Evolutionary conservation across 1,284 basidiomycete species (phyloP).

Genomic region (Coniferiporia weirii): DNA sequence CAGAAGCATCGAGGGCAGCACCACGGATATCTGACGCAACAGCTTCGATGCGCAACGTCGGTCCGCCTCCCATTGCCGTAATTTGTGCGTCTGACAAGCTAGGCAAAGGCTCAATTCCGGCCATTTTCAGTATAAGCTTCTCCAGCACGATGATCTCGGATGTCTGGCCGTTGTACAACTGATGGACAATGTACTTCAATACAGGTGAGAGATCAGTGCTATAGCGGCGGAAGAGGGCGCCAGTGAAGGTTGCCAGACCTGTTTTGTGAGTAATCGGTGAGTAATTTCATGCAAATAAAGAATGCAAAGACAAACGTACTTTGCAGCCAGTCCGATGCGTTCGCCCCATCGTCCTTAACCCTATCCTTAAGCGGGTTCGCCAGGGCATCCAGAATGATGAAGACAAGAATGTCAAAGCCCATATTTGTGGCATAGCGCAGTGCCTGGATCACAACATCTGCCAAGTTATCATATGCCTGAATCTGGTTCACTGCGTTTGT

Average conservation of each 20-base stretch:
- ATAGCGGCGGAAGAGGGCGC: slow-evolving; percentile 87
- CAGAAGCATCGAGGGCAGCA: slow-evolving; percentile 59
- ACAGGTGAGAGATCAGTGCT: slow-evolving; percentile 80
- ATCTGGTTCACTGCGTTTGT: slow-evolving; percentile 88
- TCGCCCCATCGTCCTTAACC: slow-evolving; percentile 90
- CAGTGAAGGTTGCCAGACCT: slow-evolving; percentile 91
- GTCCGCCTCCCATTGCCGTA: slow-evolving; percentile 85
- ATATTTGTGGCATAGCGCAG: slow-evolving; percentile 86
- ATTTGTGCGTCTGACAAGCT: slow-evolving; percentile 88
- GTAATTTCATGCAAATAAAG: neutral
- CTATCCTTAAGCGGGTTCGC: slow-evolving; percentile 82
- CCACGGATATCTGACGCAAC: slow-evolving; percentile 70
- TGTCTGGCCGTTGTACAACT: slow-evolving; percentile 77
- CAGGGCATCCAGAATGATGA: slow-evolving; percentile 83
- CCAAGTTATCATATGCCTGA: slow-evolving; percentile 95
- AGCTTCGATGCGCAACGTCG: slow-evolving; percentile 80
- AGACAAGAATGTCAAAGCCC: slow-evolving; percentile 92
- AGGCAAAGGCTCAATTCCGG: slow-evolving; percentile 87
- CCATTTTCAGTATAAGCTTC: slow-evolving; percentile 94
- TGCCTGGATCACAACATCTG: slow-evolving; percentile 86
- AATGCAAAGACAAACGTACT: slow-evolving; percentile 48
- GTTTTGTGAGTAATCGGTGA: slow-evolving; percentile 19
- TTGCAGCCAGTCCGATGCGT: slow-evolving; percentile 90
- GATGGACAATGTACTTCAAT: slow-evolving; percentile 88
- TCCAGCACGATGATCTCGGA: slow-evolving; percentile 89